These are phyloP conservation scores for Myxozyma sirexii DNA, from an alignment of 805 yeast genomes.

Conservation along the genomic window DNA sequence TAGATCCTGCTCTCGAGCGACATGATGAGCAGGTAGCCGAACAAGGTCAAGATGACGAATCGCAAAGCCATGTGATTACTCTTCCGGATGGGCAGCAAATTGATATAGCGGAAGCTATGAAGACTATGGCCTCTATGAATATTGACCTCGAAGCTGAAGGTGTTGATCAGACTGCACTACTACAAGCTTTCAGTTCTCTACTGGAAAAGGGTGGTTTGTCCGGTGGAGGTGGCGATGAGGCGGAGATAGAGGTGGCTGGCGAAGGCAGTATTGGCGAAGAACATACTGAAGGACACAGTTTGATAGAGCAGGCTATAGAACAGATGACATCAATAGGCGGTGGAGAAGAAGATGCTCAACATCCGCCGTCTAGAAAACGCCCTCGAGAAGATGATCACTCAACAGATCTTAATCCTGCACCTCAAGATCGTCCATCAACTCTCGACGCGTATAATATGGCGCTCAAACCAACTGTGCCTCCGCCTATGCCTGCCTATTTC, in stretches of 20 bases:
- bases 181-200: constrained; percentile 8
- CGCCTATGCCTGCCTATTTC: neutral
- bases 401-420: constrained; percentile 1
- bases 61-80: neutral
- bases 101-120: neutral
- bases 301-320: no score
- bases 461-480: neutral
- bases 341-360: neutral
- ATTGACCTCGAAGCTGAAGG: constrained; percentile 11
- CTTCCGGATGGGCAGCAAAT: constrained; percentile 6
- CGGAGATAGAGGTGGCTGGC: no score
- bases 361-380: neutral
- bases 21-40: neutral
- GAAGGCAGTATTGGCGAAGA: no score
- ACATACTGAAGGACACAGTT: no score
- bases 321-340: no score
- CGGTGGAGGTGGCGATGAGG: neutral
- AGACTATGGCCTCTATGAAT: constrained; percentile 4
- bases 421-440: neutral
- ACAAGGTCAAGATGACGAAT: neutral
- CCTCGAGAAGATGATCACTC: neutral
- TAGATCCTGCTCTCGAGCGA: neutral
- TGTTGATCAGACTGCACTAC: constrained; percentile 6
- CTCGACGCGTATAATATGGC: neutral
- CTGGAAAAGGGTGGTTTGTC: constrained; percentile 3